Conservation (phyloP, 2,329 filamentous ascomycete genomes). For the Epichloe bromicola region DNA sequence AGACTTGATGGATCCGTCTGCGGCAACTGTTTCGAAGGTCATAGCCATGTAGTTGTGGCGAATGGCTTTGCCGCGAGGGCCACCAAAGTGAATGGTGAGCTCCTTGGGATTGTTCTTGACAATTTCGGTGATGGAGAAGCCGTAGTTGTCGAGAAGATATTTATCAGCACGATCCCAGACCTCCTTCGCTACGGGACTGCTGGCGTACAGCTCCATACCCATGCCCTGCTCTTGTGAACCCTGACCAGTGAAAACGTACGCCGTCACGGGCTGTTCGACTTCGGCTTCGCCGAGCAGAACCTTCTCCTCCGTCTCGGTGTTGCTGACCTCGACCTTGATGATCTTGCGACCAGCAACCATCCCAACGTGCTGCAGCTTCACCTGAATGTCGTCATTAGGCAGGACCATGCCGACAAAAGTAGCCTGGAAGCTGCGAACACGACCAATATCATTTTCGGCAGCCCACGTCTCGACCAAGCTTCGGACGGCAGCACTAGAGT, state of each 20-base stretch:
- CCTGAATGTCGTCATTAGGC: constrained; percentile 87
- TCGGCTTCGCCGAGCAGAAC: constrained; percentile 91
- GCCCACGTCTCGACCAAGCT: constrained; percentile 98
- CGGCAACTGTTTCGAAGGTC: constrained; percentile 96
- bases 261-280: constrained; percentile 90
- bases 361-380: constrained; percentile 90
- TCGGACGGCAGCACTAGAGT: constrained; percentile 91
- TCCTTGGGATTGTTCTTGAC: constrained; percentile 99
- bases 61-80: constrained; percentile 90
- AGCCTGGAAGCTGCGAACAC: constrained; percentile 93
- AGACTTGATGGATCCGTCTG: constrained; percentile 88
- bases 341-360: constrained; percentile 99
- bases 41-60: constrained; percentile 99
- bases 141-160: constrained; percentile 98
- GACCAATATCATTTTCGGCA: constrained; percentile 94
- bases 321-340: constrained; percentile 94
- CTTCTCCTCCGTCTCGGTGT: constrained; percentile 93
- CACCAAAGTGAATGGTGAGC: constrained; percentile 95
- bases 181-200: constrained; percentile 85
- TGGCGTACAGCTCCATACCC: constrained; percentile 97
- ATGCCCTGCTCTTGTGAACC: constrained; percentile 98
- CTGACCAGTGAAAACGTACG: constrained; percentile 97
- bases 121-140: constrained; percentile 95
- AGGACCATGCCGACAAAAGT: constrained; percentile 97
- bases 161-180: constrained; percentile 97